Percentiles rank a stretch among this genome's conserved stretches.
These are phyloP conservation scores for Dacryopinax primogenitus DNA, from an alignment of 768 basidiomycete genomes.

Conservation along the genomic window DNA sequence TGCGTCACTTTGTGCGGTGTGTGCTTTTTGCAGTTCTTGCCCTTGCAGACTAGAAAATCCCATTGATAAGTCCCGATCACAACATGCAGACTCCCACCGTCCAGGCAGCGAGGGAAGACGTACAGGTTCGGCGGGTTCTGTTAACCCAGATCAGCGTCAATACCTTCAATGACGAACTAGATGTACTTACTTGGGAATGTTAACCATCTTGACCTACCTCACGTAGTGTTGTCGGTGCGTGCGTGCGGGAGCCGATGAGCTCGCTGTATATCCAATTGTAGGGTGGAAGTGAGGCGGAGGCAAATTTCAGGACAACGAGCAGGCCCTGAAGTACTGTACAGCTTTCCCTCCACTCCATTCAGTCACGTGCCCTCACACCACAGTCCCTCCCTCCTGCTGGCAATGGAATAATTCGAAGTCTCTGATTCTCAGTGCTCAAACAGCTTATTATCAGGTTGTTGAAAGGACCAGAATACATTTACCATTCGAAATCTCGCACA, in stretches of 20 bases:
- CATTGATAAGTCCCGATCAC: slow-evolving; percentile 16
- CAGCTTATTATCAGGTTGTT: no score
- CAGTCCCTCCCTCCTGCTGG: no score
- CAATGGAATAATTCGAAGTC: no score
- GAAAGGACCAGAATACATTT: no score
- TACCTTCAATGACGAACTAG: not conserved
- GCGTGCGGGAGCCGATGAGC: not conserved
- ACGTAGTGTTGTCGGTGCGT: slow-evolving; percentile 10
- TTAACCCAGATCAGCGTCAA: slow-evolving; percentile 16
- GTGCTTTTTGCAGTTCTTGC: slow-evolving; percentile 93
- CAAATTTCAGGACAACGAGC: not conserved
- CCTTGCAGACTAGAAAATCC: slow-evolving; percentile 65
- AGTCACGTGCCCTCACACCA: no score
- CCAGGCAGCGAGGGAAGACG: slow-evolving; percentile 29
- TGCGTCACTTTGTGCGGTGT: slow-evolving; percentile 99
- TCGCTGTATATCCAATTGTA: not conserved
- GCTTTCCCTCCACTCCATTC: no score
- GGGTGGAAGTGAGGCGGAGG: not conserved
- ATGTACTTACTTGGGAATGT: slow-evolving; percentile 75
- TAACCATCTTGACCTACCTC: slow-evolving; percentile 54
- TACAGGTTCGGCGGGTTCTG: slow-evolving; percentile 93
- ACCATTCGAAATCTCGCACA: no score
- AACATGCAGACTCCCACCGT: not conserved
- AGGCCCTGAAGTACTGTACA: not conserved
- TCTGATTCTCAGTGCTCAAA: no score